Conservation (phyloP, 2,329 filamentous ascomycete species). For the Didymella pomorum region DNA sequence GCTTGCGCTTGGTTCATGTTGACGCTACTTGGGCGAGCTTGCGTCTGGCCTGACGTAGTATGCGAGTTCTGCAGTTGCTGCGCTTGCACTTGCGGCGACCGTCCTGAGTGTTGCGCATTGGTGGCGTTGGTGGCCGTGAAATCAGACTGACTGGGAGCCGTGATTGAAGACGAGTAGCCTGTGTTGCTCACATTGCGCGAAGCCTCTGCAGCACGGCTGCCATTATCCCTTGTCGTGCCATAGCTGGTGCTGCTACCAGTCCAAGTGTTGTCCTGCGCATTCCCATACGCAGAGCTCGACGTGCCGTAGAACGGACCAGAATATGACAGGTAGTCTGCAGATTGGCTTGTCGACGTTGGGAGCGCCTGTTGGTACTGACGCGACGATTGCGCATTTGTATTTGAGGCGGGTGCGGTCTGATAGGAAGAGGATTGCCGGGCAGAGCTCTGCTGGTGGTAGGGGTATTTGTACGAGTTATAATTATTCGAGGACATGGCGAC, state of each 20-base stretch:
- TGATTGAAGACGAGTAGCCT: slow-evolving; percentile 30
- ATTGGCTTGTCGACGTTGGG: slow-evolving; percentile 27
- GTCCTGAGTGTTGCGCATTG: slow-evolving; percentile 31
- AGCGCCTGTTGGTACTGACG: slow-evolving; percentile 39
- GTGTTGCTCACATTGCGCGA: slow-evolving; percentile 47
- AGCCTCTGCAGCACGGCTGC: slow-evolving; percentile 44
- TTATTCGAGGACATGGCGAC: slow-evolving; percentile 38
- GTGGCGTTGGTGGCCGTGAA: slow-evolving; percentile 36
- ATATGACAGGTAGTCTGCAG: slow-evolving; percentile 42
- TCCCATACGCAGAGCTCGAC: slow-evolving; percentile 32
- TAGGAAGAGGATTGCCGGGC: slow-evolving; percentile 40
- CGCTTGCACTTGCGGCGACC: slow-evolving; percentile 28
- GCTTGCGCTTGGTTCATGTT: slow-evolving; percentile 36
- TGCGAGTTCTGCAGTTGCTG: slow-evolving; percentile 29
- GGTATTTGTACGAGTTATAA: slow-evolving; percentile 39
- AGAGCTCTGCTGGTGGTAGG: slow-evolving; percentile 39
- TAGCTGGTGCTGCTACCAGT: slow-evolving; percentile 29
- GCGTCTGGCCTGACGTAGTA: slow-evolving; percentile 32
- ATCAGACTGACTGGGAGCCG: slow-evolving; percentile 27
- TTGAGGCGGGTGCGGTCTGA: slow-evolving; percentile 37
- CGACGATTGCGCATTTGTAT: slow-evolving; percentile 31
- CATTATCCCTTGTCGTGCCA: slow-evolving; percentile 36
- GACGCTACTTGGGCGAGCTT: slow-evolving; percentile 39
- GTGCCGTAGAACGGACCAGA: slow-evolving; percentile 31
- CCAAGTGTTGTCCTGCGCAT: slow-evolving; percentile 35